Evolutionary conservation across 208 protist species (phyloP).

Genomic region (Acanthamoeba lenticulata): DNA sequence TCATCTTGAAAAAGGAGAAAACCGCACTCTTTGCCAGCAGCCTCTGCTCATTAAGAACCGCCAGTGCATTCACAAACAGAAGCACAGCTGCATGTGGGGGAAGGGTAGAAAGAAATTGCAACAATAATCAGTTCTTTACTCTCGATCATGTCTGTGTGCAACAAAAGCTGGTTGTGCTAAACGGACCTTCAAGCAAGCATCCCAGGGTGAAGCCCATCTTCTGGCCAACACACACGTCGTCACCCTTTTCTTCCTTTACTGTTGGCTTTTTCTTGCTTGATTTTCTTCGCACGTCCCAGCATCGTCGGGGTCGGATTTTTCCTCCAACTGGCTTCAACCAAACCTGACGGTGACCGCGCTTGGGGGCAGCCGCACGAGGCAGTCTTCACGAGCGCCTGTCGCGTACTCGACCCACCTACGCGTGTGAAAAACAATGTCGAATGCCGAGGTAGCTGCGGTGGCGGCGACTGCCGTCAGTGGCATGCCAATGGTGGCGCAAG

Average conservation of each 20-base stretch:
- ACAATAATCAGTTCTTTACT: too few relatives aligned
- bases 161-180: not conserved
- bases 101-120: too few relatives aligned
- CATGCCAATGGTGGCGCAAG: not conserved
- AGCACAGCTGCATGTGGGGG: not conserved
- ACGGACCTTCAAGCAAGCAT: not conserved
- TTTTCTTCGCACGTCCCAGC: too few relatives aligned
- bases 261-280: not conserved
- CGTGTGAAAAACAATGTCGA: too few relatives aligned
- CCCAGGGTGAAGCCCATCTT: constrained; percentile 24
- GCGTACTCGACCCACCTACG: too few relatives aligned
- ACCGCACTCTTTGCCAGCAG: not conserved
- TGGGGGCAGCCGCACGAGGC: too few relatives aligned
- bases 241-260: not conserved
- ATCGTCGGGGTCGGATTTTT: too few relatives aligned
- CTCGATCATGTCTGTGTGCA: too few relatives aligned
- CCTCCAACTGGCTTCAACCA: not conserved
- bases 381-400: not conserved
- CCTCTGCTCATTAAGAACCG: constrained; percentile 28
- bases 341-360: too few relatives aligned
- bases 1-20: not conserved
- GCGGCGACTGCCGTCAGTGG: not conserved
- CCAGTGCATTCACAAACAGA: constrained; percentile 53
- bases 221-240: not conserved
- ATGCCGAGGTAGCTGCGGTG: not conserved